Evolutionary conservation across 2,329 filamentous ascomycete genomes (phyloP), one percentile per base, ranked within the genome.

Genomic region (Colletotrichum paranaense): DNA sequence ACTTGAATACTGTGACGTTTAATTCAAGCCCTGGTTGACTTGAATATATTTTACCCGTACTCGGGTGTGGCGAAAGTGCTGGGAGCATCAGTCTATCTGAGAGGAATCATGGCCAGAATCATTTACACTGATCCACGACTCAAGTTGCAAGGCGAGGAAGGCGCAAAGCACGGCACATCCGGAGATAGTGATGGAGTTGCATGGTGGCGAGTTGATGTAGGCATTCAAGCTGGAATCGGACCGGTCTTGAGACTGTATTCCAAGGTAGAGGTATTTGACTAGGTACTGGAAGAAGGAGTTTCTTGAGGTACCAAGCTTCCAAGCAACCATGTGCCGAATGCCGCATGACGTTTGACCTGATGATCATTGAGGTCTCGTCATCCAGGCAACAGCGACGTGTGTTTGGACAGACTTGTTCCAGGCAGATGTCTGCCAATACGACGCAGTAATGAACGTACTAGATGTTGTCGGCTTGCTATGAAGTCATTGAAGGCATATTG

Each of bases 401-500:
- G 19, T 19, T 49, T n/a, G 19, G 19, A 9, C 11, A 5, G 19
- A 49, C 8, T 1, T 22, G 2, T n/a, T 49, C 42, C 42, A 49
- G 42, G 42, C 42, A 49, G 42, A 8, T 8, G 16, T 49, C n/a
- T 49, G 16, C 4, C 38, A 12, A 42, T 42, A 19, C 38, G 9
- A 42, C 19, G 14, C 16, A 19, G 38, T 6, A 26, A n/a, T 22
- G 52, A 16, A 11, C 28, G 60, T 26, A 32, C 32, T 35, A 11
- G 32, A 5, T 8, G 60, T 19, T 24, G 19, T 19, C 1, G 19
- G 28, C n/a, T 52, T 55, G 22, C 30, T n/a, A 24, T 46, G 65
- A 68, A 26, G 49, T 52, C 52, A 58, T 14, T 59, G 69, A 68
- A 24, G 65, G 22, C 9, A 52, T 62, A 32, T 16, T n/a, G 53